Evolutionary conservation across 768 basidiomycete species (phyloP), one percentile per base, ranked within the genome.

Genomic region (Pleurotus pulmonarius): DNA sequence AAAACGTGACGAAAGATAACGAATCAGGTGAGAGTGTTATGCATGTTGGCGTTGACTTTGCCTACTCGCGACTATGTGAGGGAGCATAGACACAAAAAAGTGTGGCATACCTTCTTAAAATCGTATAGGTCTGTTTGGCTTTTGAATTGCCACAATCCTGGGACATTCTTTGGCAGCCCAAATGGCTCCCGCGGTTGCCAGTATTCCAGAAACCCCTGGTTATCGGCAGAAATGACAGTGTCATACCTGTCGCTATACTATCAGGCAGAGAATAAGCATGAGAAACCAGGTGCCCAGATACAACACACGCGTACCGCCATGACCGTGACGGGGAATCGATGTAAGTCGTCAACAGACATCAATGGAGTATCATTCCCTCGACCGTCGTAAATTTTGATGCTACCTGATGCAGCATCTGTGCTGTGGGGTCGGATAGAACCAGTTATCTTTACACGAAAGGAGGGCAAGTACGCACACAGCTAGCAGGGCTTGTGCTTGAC

Each of bases 181-280:
- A 94, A 98, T 2, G 94, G 92, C 66, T 98, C 95, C 7, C 69
- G 70, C 0, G 96, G 95, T 65, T 86, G 83, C 97, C 97, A 99
- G 69, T 95, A 97, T 70, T 99, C 97, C 26, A 99, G 73, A 65
- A 98, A 97, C 0, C 97, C 97, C 9, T 83, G 85, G 69, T 97
- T 90, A 62, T 99, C 97, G 2, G 93, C 92, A 12, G 95, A 97
- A 24, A 99, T 80, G 15, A 98, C 94, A 8, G 87, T 88, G 68
- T 97, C 89, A 67, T 90, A 94, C 60, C 81, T 81, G 63, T 95
- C 87, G 56, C 91, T 92, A 75, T 94, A 99, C 94, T 98, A 59
- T 34, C 29, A 9, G 29, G 29, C 29, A 13, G 54, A 39, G 41
- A 48, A 24, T 15, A 61, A n/a, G 46, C 53, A 56, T 9, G 56